phyloP scores from a whole-genome alignment of 768 basidiomycete genomes.

The Kwoniella botswanensis region DNA sequence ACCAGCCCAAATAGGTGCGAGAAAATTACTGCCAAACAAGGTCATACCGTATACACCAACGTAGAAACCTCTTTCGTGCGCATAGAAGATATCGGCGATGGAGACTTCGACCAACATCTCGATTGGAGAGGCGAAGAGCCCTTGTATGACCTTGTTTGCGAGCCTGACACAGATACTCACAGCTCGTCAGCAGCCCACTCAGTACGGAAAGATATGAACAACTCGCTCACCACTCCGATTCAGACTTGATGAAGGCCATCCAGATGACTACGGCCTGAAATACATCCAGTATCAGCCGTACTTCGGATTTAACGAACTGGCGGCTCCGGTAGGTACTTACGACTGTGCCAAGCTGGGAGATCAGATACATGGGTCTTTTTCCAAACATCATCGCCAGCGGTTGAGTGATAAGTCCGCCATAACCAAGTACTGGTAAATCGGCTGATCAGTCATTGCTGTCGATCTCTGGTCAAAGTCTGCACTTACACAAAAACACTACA shows the following conservation, averaged over 20 bases:
- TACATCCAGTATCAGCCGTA: no score
- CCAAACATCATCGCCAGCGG: slow-evolving; percentile 18
- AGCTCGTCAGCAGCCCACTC: no score
- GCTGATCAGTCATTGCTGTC: no score
- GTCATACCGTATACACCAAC: slow-evolving; percentile 10
- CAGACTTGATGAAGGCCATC: slow-evolving; percentile 12
- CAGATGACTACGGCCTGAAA: slow-evolving; percentile 14
- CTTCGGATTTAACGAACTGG: no score
- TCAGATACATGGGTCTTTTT: slow-evolving; percentile 15
- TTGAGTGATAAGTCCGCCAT: slow-evolving; percentile 22
- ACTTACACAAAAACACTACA: not conserved
- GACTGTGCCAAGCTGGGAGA: slow-evolving; percentile 6
- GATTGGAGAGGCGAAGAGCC: slow-evolving; percentile 19
- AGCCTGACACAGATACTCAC: not conserved
- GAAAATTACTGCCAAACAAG: slow-evolving; percentile 14
- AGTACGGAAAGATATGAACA: not conserved
- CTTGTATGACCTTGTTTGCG: slow-evolving; percentile 20
- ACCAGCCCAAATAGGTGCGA: slow-evolving; percentile 13
- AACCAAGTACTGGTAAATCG: slow-evolving; percentile 12
- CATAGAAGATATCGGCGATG: slow-evolving; percentile 22
- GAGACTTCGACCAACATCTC: slow-evolving; percentile 24
- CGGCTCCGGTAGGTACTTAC: not conserved
- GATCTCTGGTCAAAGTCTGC: not conserved
- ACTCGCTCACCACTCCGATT: not conserved
- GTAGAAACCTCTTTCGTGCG: slow-evolving; percentile 23